Conservation (phyloP, 306 rosid species). For the Malus sylvestris region DNA sequence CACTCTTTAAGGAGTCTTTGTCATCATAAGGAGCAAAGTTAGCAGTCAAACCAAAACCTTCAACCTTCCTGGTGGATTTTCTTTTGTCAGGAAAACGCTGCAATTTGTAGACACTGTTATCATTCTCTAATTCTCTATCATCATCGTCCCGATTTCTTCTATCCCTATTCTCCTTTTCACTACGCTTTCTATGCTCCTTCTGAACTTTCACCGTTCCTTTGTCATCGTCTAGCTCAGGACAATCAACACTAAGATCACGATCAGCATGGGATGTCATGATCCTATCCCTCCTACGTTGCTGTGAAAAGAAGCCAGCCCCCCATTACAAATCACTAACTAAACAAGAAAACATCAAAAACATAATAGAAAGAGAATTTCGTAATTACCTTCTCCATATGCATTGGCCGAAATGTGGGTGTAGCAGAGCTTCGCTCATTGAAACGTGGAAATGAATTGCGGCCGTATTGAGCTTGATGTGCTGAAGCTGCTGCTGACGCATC, state of each 20-base stretch:
- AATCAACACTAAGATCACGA: constrained; percentile 66
- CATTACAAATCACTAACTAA: constrained; percentile 2
- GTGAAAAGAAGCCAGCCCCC: constrained; percentile 22
- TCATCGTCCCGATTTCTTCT: constrained; percentile 67
- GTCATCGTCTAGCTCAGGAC: constrained; percentile 67
- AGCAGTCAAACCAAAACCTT: constrained; percentile 50
- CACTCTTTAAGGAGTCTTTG: constrained; percentile 61
- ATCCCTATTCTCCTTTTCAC: constrained; percentile 56
- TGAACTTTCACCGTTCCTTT: constrained; percentile 53
- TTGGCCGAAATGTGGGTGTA: constrained; percentile 52
- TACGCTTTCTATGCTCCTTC: constrained; percentile 62
- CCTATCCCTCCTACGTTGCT: constrained; percentile 76
- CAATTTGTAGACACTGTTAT: constrained; percentile 39
- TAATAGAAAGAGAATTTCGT: background rate
- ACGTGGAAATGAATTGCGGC: constrained; percentile 56
- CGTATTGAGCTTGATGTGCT: constrained; percentile 44
- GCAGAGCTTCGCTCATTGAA: constrained; percentile 56
- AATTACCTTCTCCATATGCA: constrained; percentile 51
- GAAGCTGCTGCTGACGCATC: constrained; percentile 69
- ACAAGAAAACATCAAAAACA: background rate
- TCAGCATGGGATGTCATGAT: constrained; percentile 44
- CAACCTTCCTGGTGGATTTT: constrained; percentile 62
- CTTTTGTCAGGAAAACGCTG: constrained; percentile 61
- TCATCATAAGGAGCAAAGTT: constrained; percentile 61
- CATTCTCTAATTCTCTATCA: constrained; percentile 68